phyloP scores from a whole-genome alignment of 2,329 filamentous ascomycete genomes.

The Colletotrichum sp. region DNA sequence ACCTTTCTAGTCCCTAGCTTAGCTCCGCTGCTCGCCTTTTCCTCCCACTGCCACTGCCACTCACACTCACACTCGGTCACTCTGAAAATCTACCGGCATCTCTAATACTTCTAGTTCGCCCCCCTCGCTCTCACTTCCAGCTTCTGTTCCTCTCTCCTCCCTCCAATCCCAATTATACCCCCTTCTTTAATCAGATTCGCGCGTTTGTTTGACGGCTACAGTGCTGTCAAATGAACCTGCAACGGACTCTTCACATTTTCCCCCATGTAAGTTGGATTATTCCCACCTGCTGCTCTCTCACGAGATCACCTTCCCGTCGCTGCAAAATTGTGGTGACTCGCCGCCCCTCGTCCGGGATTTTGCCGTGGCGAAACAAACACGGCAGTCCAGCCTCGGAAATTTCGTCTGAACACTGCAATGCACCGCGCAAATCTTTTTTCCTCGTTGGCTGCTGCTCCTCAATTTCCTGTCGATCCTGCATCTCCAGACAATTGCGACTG shows the following conservation, averaged over 20 bases:
- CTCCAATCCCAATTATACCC: constrained; percentile 25
- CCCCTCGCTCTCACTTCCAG: neutral
- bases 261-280: constrained; percentile 62
- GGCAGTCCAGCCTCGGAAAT: neutral
- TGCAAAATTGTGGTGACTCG: neutral
- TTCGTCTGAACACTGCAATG: constrained; percentile 7
- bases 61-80: neutral
- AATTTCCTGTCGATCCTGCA: neutral
- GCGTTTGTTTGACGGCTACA: constrained; percentile 89
- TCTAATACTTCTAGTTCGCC: constrained; percentile 19
- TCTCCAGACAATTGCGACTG: constrained; percentile 24
- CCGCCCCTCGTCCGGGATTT: neutral
- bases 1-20: neutral
- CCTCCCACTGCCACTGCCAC: neutral
- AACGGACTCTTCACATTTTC: constrained; percentile 65
- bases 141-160: neutral
- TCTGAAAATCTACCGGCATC: constrained; percentile 7
- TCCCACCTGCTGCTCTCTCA: neutral
- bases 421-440: neutral
- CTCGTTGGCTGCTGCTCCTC: neutral
- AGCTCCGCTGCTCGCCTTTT: neutral
- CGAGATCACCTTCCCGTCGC: neutral
- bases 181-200: constrained; percentile 47
- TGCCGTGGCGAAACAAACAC: constrained; percentile 2
- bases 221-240: constrained; percentile 99